Evolutionary conservation across 148 eudicot species (phyloP), one percentile per base, ranked within the genome.

Genomic region (Spergularia bocconei): DNA sequence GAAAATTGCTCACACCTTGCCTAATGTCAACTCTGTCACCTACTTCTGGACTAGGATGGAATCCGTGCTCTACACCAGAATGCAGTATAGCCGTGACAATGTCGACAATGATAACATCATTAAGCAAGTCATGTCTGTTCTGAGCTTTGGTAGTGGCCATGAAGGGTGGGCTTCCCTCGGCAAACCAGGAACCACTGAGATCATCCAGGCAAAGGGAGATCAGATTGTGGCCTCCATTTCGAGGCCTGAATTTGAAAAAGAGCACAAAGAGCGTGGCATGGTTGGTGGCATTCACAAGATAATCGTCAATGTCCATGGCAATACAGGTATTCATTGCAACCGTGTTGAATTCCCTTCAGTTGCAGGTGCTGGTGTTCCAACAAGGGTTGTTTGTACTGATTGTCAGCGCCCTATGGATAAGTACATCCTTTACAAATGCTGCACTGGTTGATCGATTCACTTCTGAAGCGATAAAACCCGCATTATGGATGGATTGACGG

Each of bases 391-490:
- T 1, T 93, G 98, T 75, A 87, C 94, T 0, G 93, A 93, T 78
- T 93, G 98, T 71, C 87, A 87, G 6, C 77, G 76, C 3, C 79
- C 88, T 2, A 93, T 93, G 96, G 97, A 91, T 86, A 90, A 87
- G 87, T 93, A 76, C 81, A 83, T 83, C 51, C 91, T 91, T 93
- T 93, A 89, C 50, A 91, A 93, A 11, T 93, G 98, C 81, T 93
- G 97, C 87, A 85, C 81, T 21, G 98, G 91, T 36, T 93, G 71
- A n/a, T n/a, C n/a, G n/a, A 82, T 64, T 19, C 50, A 17, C 13
- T 64, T 17, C 20, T 21, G 2, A 44, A 10, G 16, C 47, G 11
- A 29, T 16, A 62, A 29, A 58, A 19, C 9, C 23, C 48, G 48
- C 36, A 29, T 29, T 29, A 29, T 44, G 48, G 48, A 44, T 44